Evolutionary conservation across 352 stramenopile species (phyloP).

Genomic region (Phytopythium sindhum): DNA sequence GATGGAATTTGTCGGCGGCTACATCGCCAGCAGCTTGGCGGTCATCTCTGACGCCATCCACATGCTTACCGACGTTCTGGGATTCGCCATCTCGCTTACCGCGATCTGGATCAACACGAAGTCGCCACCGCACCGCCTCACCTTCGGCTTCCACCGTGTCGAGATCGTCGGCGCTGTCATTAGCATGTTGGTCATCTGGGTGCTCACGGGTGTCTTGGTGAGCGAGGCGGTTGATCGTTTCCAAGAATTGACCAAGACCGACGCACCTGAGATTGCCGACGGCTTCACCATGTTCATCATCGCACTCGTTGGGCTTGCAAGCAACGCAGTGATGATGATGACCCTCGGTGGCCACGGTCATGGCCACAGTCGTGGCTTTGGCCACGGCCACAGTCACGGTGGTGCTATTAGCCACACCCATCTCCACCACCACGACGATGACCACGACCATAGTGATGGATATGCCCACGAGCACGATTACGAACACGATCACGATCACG

Average conservation of each 20-base stretch:
- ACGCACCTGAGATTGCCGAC: conserved; percentile 86
- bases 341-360: conserved; percentile 84
- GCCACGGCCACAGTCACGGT: conserved; percentile 35
- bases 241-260: conserved; percentile 59
- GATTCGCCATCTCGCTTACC: conserved; percentile 76
- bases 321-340: conserved; percentile 95
- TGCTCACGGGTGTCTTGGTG: conserved; percentile 93
- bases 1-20: conserved; percentile 91
- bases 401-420: background rate
- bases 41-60: conserved; percentile 90
- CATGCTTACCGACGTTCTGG: conserved; percentile 65
- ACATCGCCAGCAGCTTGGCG: conserved; percentile 90
- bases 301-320: conserved; percentile 91
- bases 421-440: conserved; percentile 16
- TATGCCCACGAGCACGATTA: conserved; percentile 26
- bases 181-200: conserved; percentile 90
- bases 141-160: conserved; percentile 93
- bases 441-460: background rate
- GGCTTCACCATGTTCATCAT: conserved; percentile 97
- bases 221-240: conserved; percentile 91
- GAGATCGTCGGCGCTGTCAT: conserved; percentile 95
- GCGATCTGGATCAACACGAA: conserved; percentile 67
- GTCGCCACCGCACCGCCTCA: conserved; percentile 69
- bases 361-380: conserved; percentile 39
- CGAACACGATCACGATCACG: no score